phyloP scores from a whole-genome alignment of 495 filamentous ascomycete species.

The Opeltia flavorubescens region DNA sequence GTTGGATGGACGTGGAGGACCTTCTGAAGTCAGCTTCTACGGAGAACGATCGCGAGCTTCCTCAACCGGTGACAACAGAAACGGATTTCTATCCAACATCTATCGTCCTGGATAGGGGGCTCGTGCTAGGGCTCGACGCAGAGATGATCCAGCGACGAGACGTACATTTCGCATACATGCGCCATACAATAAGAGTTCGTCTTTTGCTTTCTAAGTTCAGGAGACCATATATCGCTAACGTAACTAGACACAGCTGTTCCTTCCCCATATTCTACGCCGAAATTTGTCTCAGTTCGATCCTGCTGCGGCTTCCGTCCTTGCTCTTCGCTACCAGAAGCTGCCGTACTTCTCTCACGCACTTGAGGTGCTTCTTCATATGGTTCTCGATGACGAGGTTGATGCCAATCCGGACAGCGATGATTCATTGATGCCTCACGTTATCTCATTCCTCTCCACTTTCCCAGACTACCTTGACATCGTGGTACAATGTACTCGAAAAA shows the following conservation, averaged over 20 bases:
- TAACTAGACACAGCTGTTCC: slow-evolving; percentile 67
- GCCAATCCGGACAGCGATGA: slow-evolving; percentile 47
- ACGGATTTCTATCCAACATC: slow-evolving; percentile 94
- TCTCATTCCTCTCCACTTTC: slow-evolving; percentile 82
- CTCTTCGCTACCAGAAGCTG: slow-evolving; percentile 69
- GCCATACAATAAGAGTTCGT: slow-evolving; percentile 66
- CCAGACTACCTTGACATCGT: slow-evolving; percentile 86
- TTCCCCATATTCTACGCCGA: slow-evolving; percentile 71
- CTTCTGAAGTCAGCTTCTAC: slow-evolving; percentile 53
- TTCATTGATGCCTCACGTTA: slow-evolving; percentile 71
- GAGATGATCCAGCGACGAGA: slow-evolving; percentile 87
- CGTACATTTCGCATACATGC: slow-evolving; percentile 71
- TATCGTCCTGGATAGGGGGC: slow-evolving; percentile 65
- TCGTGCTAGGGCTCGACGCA: slow-evolving; percentile 79
- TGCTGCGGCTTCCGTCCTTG: slow-evolving; percentile 57
- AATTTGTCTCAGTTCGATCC: slow-evolving; percentile 58
- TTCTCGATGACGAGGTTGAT: slow-evolving; percentile 91
- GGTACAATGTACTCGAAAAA: slow-evolving; percentile 95
- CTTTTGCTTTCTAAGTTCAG: not conserved
- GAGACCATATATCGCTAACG: slow-evolving; percentile 12
- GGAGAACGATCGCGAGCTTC: slow-evolving; percentile 34
- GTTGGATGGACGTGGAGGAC: slow-evolving; percentile 86
- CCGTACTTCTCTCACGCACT: slow-evolving; percentile 87
- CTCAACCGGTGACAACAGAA: slow-evolving; percentile 43
- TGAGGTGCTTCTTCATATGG: slow-evolving; percentile 83